Evolutionary conservation across 2,329 filamentous ascomycete genomes (phyloP).

Genomic region (Trichoderma simmonsii): DNA sequence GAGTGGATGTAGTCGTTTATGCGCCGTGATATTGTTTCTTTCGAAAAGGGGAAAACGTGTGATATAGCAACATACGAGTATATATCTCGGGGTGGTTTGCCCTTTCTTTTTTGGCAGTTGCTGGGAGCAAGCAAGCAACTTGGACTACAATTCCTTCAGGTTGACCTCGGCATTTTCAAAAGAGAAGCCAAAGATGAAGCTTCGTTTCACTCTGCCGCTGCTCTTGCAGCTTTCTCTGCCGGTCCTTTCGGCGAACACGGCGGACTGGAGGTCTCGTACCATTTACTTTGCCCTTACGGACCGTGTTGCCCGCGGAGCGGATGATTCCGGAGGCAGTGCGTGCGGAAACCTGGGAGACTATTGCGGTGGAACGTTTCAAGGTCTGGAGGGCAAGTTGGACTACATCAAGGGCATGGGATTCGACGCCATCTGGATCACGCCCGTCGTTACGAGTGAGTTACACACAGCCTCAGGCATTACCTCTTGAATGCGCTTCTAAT

Average conservation of each 20-base stretch:
- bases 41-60: background rate
- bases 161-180: background rate
- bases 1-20: background rate
- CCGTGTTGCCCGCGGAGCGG: conserved; percentile 46
- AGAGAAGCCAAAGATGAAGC: conserved; percentile 6
- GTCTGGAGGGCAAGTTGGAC: conserved; percentile 57
- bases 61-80: background rate
- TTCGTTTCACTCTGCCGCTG: background rate
- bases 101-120: background rate
- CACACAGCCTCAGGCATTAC: background rate
- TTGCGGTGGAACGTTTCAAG: conserved; percentile 60
- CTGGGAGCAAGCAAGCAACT: background rate
- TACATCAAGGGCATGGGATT: conserved; percentile 63
- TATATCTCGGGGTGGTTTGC: background rate
- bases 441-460: conserved; percentile 47
- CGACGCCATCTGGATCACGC: conserved; percentile 57
- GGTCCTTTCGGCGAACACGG: conserved; percentile 34
- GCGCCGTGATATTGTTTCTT: background rate
- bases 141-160: background rate
- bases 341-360: conserved; percentile 46
- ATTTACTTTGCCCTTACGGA: conserved; percentile 60
- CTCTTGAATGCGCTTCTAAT: background rate
- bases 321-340: conserved; percentile 42
- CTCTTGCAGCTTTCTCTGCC: conserved; percentile 17
- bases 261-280: conserved; percentile 50